Conservation (phyloP, 371 early-diverging fungal genomes). For the Rhizopus sp. region DNA sequence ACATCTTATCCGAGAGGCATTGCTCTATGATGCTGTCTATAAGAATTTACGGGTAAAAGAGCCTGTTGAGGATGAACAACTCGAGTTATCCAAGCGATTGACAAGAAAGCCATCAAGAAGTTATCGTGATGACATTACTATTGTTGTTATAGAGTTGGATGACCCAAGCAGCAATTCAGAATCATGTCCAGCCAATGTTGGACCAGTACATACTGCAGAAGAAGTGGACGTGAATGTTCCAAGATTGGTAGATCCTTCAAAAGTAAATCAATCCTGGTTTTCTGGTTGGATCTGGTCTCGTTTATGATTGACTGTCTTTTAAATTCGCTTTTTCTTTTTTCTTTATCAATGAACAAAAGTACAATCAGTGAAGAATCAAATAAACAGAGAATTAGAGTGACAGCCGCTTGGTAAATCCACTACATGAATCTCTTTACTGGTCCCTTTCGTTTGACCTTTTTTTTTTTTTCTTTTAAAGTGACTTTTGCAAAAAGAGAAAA, state of each 20-base stretch:
- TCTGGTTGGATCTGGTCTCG: constrained; percentile 45
- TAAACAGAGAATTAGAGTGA: constrained; percentile 5
- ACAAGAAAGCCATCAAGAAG: constrained; percentile 58
- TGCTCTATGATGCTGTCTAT: constrained; percentile 48
- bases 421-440: not conserved
- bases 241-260: constrained; percentile 22
- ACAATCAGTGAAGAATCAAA: not conserved
- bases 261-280: constrained; percentile 29
- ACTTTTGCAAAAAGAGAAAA: constrained; percentile 39
- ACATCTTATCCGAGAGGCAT: constrained; percentile 80
- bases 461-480: constrained; percentile 21
- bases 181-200: constrained; percentile 19
- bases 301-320: constrained; percentile 16
- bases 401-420: constrained; percentile 1
- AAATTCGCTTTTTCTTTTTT: not conserved
- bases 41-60: constrained; percentile 36
- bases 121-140: constrained; percentile 95
- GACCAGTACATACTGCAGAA: constrained; percentile 30
- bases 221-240: constrained; percentile 32
- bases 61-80: constrained; percentile 27
- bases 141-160: constrained; percentile 79
- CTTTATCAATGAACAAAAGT: not conserved
- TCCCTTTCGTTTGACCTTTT: not conserved
- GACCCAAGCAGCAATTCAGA: constrained; percentile 5
- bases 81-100: constrained; percentile 48